phyloP scores from a whole-genome alignment of 805 yeast genomes.

The Pichia occidentalis region DNA sequence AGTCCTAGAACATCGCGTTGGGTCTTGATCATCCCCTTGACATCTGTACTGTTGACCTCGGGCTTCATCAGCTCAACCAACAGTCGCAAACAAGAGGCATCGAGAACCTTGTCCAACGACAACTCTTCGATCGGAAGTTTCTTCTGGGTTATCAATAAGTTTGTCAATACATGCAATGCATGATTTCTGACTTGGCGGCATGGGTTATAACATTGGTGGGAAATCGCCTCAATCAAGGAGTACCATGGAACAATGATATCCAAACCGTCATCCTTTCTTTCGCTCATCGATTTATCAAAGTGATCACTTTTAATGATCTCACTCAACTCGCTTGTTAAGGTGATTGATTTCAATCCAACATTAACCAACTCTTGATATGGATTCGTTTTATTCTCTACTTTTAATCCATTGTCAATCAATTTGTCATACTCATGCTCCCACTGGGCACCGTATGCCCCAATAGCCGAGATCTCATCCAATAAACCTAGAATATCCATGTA shows the following conservation, averaged over 20 bases:
- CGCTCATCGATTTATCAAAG: conserved; percentile 27
- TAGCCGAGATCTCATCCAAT: conserved; percentile 72
- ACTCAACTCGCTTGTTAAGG: conserved; percentile 49
- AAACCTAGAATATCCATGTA: conserved; percentile 64
- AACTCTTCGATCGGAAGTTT: conserved; percentile 30
- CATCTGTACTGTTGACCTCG: conserved; percentile 55
- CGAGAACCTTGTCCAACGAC: conserved; percentile 53
- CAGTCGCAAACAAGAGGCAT: conserved; percentile 69
- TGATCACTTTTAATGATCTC: conserved; percentile 29
- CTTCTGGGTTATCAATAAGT: conserved; percentile 37
- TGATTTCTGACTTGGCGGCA: conserved; percentile 66
- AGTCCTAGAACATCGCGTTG: conserved; percentile 62
- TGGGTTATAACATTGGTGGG: conserved; percentile 86
- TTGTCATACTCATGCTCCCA: conserved; percentile 60
- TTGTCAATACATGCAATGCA: conserved; percentile 58
- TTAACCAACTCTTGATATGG: conserved; percentile 51
- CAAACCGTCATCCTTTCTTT: conserved; percentile 19
- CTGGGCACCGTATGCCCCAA: conserved; percentile 73
- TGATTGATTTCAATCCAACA: conserved; percentile 54
- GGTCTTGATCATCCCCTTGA: conserved; percentile 55
- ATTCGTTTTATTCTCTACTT: conserved; percentile 34
- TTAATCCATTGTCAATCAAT: conserved; percentile 37
- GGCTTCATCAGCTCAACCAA: conserved; percentile 60
- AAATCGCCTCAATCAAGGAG: conserved; percentile 73
- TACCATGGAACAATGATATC: conserved; percentile 34